These are phyloP conservation scores for Tolypocladium album DNA, from an alignment of 2,329 filamentous ascomycete genomes.

Conservation along the genomic window DNA sequence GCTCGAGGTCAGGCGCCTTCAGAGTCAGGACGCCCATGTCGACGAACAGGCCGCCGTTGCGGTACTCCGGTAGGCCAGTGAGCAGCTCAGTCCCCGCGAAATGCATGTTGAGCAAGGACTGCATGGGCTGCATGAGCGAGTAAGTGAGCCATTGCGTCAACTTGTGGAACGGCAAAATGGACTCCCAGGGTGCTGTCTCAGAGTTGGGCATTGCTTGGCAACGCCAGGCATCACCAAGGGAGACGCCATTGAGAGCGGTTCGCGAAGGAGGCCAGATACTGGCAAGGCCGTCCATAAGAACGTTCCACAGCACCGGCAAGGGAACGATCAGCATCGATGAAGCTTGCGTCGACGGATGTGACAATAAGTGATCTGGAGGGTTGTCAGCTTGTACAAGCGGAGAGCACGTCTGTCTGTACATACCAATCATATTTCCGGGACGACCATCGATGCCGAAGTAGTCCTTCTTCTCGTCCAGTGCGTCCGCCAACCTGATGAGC, in stretches of 20 bases:
- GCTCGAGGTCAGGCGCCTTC: conserved; percentile 57
- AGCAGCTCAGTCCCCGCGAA: conserved; percentile 73
- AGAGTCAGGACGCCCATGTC: conserved; percentile 72
- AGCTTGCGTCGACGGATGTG: conserved; percentile 80
- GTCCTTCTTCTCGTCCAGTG: conserved; percentile 63
- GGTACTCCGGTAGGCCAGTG: conserved; percentile 83
- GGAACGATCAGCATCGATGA: conserved; percentile 81
- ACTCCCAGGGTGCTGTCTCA: conserved; percentile 53
- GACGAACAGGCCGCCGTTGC: conserved; percentile 82
- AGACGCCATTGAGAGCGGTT: conserved; percentile 75
- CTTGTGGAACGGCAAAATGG: conserved; percentile 85
- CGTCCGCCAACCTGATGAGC: conserved; percentile 62
- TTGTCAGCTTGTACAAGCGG: conserved; percentile 6
- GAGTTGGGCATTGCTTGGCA: conserved; percentile 67
- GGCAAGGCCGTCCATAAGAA: conserved; percentile 77
- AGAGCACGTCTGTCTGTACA: conserved; percentile 11
- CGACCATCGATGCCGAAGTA: conserved; percentile 77
- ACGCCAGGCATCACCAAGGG: conserved; percentile 90
- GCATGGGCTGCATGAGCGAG: conserved; percentile 87
- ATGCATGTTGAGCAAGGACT: conserved; percentile 65
- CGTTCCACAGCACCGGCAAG: conserved; percentile 79
- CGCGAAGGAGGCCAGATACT: conserved; percentile 84
- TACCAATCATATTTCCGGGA: conserved; percentile 91
- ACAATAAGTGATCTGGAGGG: conserved; percentile 74
- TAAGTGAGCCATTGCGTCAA: conserved; percentile 92